These are phyloP conservation scores for Verbascum thapsus DNA, from an alignment of 257 asterid species.

Conservation along the genomic window DNA sequence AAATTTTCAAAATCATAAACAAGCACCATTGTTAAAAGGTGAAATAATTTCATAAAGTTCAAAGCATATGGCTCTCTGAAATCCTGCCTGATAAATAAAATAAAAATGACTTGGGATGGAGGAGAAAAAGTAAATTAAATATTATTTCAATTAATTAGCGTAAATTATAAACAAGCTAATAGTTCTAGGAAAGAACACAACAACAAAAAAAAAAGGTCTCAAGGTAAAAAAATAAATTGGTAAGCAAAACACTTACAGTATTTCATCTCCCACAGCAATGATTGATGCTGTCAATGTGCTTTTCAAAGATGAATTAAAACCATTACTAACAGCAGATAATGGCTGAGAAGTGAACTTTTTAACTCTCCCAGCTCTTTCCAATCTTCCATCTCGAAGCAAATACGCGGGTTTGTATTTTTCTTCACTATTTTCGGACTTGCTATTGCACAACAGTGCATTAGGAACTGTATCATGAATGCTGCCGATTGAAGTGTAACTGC, in stretches of 20 bases:
- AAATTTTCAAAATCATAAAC: no score
- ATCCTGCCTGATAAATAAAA: not conserved
- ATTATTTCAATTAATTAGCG: not conserved
- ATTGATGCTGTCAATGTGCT: conserved; percentile 64
- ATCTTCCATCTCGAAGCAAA: conserved; percentile 83
- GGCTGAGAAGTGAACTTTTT: conserved; percentile 55
- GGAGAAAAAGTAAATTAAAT: not conserved
- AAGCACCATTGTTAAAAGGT: not conserved
- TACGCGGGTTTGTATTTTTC: conserved; percentile 80
- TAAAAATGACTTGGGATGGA: not conserved
- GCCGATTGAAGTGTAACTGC: conserved; percentile 94
- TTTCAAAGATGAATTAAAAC: conserved; percentile 44
- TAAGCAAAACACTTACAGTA: conserved; percentile 70
- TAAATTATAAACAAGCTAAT: not conserved
- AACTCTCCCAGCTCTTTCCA: conserved; percentile 92
- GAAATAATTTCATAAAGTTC: not conserved
- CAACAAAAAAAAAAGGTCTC: not conserved
- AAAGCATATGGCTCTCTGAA: not conserved
- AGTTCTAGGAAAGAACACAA: not conserved
- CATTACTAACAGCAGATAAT: conserved; percentile 51
- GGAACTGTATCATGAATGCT: conserved; percentile 96
- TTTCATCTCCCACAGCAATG: conserved; percentile 86
- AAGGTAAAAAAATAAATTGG: conserved; percentile 18
- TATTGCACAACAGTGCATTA: conserved; percentile 57
- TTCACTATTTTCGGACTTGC: conserved; percentile 45